A percentile compares a stretch with the other conserved stretches of the same genome.
phyloP scores from a whole-genome alignment of 2,329 filamentous ascomycete genomes.

The Colletotrichum camelliae region DNA sequence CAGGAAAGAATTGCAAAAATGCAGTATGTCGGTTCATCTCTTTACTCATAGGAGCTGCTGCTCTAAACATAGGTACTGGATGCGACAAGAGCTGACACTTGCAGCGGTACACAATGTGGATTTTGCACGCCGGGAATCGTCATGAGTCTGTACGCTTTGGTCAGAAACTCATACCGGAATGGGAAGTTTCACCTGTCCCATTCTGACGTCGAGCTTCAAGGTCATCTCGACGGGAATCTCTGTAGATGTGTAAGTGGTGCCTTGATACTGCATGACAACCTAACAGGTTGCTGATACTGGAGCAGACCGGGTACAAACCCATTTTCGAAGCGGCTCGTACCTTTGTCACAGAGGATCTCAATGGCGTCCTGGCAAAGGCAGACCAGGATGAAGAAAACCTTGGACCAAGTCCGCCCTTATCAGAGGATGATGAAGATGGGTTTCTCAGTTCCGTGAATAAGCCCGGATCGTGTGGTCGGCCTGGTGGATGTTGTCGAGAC shows the following conservation, averaged over 20 bases:
- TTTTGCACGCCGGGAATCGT: neutral
- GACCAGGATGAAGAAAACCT: neutral
- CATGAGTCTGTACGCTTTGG: neutral
- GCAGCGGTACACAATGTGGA: neutral
- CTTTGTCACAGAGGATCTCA: neutral
- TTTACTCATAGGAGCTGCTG: neutral
- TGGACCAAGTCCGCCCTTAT: neutral
- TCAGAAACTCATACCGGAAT: neutral
- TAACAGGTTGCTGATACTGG: neutral
- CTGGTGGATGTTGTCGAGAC: neutral
- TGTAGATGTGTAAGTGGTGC: neutral
- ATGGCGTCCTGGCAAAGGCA: neutral
- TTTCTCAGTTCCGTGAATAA: neutral
- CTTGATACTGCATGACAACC: neutral
- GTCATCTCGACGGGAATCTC: neutral
- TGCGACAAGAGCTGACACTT: neutral
- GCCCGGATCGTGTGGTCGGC: neutral
- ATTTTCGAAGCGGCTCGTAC: neutral
- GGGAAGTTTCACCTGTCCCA: neutral
- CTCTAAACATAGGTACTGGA: too few relatives aligned
- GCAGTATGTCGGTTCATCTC: neutral
- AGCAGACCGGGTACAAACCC: neutral
- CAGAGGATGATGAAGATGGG: neutral
- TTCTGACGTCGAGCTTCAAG: neutral
- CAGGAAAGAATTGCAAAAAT: neutral